Evolutionary conservation across 805 yeast species (phyloP), one percentile per base, ranked within the genome.

Genomic region (Schwanniomyces vanrijiae): DNA sequence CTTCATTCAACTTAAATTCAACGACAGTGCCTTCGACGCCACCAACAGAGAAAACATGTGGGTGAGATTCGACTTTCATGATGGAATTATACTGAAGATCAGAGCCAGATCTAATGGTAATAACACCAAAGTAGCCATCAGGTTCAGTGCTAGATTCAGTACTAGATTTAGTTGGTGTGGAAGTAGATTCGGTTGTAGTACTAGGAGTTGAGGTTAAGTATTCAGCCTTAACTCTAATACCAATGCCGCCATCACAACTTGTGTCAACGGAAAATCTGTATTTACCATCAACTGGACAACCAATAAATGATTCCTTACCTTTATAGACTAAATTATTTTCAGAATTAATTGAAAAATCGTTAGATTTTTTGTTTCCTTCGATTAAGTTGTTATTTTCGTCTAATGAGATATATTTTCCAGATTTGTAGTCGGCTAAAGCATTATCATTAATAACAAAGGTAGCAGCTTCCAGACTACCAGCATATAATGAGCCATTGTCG

Each of bases 311-410:
- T 24, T 59, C 53, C 28, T 62, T 52, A 40, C 68, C 71, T 29
- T 65, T 47, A 58, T 60, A 71, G 3, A 55, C 53, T 58, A 78
- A 65, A 55, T 64, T 53, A n/a, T 38, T 4, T 31, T 73, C 76
- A 40, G 64, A 57, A 6, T 56, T 25, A 51, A 78, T 63, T 22
- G 74, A 54, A 55, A 73, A 78, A 7, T 75, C 72, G n/a, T 65
- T 49, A 28, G 75, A 59, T 38, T 74, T 65, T n/a, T 58, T 57
- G 8, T 14, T 19, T 6, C 29, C 20, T 14, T 38, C 41, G n/a
- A 38, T 9, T 20, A 38, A 38, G 19, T 38, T 11, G n/a, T 38
- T 38, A 8, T 24, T 21, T 2, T 9, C 10, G 21, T 38, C 41
- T 14, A 38, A n/a, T 22, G 56, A 37, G 39, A 52, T 44, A 48